Evolutionary conservation across 2,329 filamentous ascomycete genomes (phyloP), one percentile per base, ranked within the genome.

Genomic region (Zymoseptoria tritici): DNA sequence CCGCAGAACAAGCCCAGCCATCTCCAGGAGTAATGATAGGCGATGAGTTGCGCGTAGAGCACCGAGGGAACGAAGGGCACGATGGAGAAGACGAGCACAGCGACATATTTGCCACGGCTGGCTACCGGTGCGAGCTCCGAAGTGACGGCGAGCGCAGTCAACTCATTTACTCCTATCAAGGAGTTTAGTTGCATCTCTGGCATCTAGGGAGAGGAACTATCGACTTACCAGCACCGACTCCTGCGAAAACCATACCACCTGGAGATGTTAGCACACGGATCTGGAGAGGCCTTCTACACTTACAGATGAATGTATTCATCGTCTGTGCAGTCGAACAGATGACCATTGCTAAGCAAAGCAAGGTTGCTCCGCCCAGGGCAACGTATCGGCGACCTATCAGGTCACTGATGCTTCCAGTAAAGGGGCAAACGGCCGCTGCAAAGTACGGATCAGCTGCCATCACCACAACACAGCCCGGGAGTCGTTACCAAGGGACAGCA

Each of bases 131-230:
- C 86, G 61, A 89, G 78, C 69, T 90, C 86, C 2, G 85, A 84
- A 1, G 85, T 86, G 36, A 81, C 86, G 26, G 86, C 85, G 8
- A 90, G 76, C 4, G 86, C 85, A 5, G 85, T 89, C 36, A 89
- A 75, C 71, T 89, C 86, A 64, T 85, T 85, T 61, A 89, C 80
- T 3, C 56, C 55, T 29, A 29, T 29, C 8, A 29, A 9, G 26
- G 26, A 29, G 22, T 9, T 29, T 29, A 29, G 26, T 29, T 9
- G 26, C 8, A 29, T 29, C 26, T 2, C 8, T 29, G 26, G 2
- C 26, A 29, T 29, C 26, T 9, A 2, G 26, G 26, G 26, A 29
- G 8, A 9, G 6, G 26, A 29, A 1, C 1, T 29, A 1, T 29
- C 26, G 26, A 29, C 26, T 29, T 29, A 13, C 86, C 86, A 9